Conservation (phyloP, 352 stramenopile genomes). For the Globisporangium splendens region DNA sequence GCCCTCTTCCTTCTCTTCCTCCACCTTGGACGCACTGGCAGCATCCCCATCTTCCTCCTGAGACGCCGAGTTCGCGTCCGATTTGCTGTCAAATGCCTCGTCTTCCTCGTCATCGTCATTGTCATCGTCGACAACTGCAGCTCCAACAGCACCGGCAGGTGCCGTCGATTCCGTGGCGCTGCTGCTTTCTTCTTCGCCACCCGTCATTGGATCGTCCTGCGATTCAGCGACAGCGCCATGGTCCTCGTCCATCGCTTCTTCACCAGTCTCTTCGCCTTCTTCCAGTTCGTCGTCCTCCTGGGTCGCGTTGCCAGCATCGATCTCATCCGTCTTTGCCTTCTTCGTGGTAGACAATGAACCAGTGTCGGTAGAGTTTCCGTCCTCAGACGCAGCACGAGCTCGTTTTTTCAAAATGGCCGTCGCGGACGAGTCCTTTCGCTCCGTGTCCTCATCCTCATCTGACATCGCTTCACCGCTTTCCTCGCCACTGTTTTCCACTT, state of each 20-base stretch:
- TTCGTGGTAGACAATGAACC: slow-evolving; percentile 12
- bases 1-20: slow-evolving; percentile 23
- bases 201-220: slow-evolving; percentile 29
- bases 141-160: neutral
- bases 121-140: neutral
- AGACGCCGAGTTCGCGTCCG: slow-evolving; percentile 1
- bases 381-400: slow-evolving; percentile 23
- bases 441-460: slow-evolving; percentile 43
- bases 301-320: slow-evolving; percentile 11
- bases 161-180: neutral
- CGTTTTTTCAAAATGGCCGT: slow-evolving; percentile 58
- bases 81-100: slow-evolving; percentile 15
- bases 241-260: slow-evolving; percentile 15
- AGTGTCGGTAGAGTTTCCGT: slow-evolving; percentile 13
- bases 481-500: slow-evolving; percentile 23
- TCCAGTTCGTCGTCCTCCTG: slow-evolving; percentile 16
- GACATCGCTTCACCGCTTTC: slow-evolving; percentile 34
- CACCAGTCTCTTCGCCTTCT: slow-evolving; percentile 16
- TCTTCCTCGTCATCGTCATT: slow-evolving; percentile 21
- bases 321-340: slow-evolving; percentile 22
- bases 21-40: slow-evolving; percentile 2
- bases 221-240: slow-evolving; percentile 1
- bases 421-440: slow-evolving; percentile 18
- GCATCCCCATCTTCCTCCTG: slow-evolving; percentile 12
- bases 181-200: slow-evolving; percentile 12